phyloP scores from a whole-genome alignment of 139 green algal genomes.

The Coelastrella sp. region DNA sequence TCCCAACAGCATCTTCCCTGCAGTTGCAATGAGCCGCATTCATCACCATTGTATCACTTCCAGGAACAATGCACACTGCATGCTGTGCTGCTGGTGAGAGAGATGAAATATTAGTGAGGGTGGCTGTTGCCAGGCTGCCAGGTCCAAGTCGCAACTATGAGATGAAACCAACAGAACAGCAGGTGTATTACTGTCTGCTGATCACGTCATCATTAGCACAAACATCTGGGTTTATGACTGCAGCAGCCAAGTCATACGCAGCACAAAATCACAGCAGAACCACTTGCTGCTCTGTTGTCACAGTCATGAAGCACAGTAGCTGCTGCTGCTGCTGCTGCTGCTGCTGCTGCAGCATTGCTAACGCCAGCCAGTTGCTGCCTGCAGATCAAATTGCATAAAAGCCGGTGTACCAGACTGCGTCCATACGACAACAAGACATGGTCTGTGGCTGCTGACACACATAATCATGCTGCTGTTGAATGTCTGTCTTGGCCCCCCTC shows the following conservation, averaged over 20 bases:
- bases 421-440: too few species aligned
- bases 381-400: too few species aligned
- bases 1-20: constrained; percentile 92
- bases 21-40: too few species aligned
- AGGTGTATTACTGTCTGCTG: too few species aligned
- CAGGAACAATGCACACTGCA: too few species aligned
- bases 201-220: too few species aligned
- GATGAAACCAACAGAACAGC: not conserved
- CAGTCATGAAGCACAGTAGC: not conserved
- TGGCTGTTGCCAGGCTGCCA: too few species aligned
- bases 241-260: not conserved
- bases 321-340: not conserved
- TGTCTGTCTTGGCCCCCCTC: not conserved
- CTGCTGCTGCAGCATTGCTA: not conserved
- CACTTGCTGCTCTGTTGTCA: not conserved
- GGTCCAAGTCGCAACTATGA: too few species aligned
- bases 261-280: not conserved
- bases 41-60: too few species aligned
- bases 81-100: too few species aligned
- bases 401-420: not conserved
- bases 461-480: not conserved
- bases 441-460: not conserved
- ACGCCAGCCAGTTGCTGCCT: not conserved
- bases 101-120: too few species aligned
- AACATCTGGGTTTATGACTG: too few species aligned